phyloP scores from a whole-genome alignment of 2,329 filamentous ascomycete genomes.

The Macrophomina pseudophaseolina region DNA sequence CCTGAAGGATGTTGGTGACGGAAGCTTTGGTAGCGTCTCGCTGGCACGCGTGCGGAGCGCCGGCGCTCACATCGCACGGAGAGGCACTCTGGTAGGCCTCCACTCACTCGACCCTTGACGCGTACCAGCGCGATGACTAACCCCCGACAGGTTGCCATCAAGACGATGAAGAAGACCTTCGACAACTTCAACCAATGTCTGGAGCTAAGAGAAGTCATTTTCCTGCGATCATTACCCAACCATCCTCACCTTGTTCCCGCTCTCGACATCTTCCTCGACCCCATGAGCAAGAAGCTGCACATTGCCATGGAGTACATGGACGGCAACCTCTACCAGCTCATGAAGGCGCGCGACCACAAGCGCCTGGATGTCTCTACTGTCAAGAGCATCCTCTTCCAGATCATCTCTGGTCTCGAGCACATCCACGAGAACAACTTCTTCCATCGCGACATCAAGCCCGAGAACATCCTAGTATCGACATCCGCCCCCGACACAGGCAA shows the following conservation, averaged over 20 bases:
- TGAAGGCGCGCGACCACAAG: slow-evolving; percentile 98
- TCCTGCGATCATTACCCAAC: slow-evolving; percentile 83
- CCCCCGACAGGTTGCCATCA: slow-evolving; percentile 82
- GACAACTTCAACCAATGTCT: slow-evolving; percentile 89
- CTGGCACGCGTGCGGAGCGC: slow-evolving; percentile 90
- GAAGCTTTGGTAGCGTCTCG: slow-evolving; percentile 95
- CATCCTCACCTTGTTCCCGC: slow-evolving; percentile 96
- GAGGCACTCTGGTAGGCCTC: slow-evolving; percentile 83
- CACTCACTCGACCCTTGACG: neutral
- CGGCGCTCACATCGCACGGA: slow-evolving; percentile 83
- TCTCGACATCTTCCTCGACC: slow-evolving; percentile 97
- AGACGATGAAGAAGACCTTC: slow-evolving; percentile 99
- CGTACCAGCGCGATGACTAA: slow-evolving; percentile 19
- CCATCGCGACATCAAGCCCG: slow-evolving; percentile 98
- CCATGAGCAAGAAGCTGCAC: slow-evolving; percentile 93
- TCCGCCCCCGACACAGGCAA: slow-evolving; percentile 82
- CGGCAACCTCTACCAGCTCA: slow-evolving; percentile 96
- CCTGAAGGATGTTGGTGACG: slow-evolving; percentile 97
- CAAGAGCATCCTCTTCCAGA: slow-evolving; percentile 97
- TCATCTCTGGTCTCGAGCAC: slow-evolving; percentile 93
- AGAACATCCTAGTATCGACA: slow-evolving; percentile 96
- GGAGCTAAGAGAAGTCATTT: slow-evolving; percentile 95
- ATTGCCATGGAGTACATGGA: slow-evolving; percentile 99
- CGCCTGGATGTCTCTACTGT: slow-evolving; percentile 86
- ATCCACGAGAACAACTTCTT: slow-evolving; percentile 98